Evolutionary conservation across 805 yeast species (phyloP), one percentile per base, ranked within the genome.

Genomic region (Yamadazyma olivae): DNA sequence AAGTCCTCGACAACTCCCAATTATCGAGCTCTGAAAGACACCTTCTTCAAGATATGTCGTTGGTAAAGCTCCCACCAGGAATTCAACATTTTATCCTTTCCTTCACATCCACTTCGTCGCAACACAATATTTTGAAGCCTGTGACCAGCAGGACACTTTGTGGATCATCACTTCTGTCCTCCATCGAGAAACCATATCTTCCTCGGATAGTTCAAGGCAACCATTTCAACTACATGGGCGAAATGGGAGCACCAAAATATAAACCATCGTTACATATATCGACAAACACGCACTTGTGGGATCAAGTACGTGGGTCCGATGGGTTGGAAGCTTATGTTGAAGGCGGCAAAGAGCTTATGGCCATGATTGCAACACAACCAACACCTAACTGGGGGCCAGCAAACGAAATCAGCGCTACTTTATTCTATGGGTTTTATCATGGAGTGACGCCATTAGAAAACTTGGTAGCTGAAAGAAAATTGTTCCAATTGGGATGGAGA

Each of bases 361-460:
- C 28, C 6, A 7, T 7, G 17, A 13, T 25, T 8, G 8, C 28
- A 8, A 7, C 15, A 13, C 28, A 25, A n/a, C 20, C 7, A 56
- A 51, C 22, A 17, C 13, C 33, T 15, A 30, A 31, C 29, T 27
- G 36, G 22, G 21, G 46, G 46, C 18, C 49, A 18, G 48, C 56
- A 24, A 61, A 64, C 30, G 72, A 68, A 38, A 49, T 64, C 35
- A 56, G 59, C 6, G 50, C 61, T 51, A 70, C 64, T 8, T 54
- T 68, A 18, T 68, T 68, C 37, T 68, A 59, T 43, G 74, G 74
- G 2, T 64, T 55, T 38, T 67, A 64, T 44, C 65, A 64, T 41
- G 73, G 71, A 3, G 43, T 56, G 17, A 61, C 70, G 4, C 74
- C 74, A 3, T 47, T 65, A 19, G 74, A 68, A 39, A 65, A 66